phyloP scores from a whole-genome alignment of 768 basidiomycete species.

The Auricularia heimuer region DNA sequence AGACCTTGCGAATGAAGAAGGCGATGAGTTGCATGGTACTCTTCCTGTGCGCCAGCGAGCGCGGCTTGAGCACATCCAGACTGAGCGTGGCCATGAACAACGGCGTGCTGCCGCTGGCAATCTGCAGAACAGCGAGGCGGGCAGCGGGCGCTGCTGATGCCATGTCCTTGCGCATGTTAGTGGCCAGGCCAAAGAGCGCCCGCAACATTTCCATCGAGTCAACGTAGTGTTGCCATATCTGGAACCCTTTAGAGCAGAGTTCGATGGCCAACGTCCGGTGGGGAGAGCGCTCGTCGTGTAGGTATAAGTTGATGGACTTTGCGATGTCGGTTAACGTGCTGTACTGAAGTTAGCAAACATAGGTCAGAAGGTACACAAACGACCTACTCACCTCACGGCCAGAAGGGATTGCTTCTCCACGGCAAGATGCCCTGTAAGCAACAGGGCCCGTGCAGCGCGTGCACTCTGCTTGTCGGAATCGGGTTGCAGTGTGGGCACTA shows the following conservation, averaged over 20 bases:
- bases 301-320: slow-evolving; percentile 66
- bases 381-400: slow-evolving; percentile 46
- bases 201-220: slow-evolving; percentile 85
- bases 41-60: slow-evolving; percentile 66
- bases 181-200: slow-evolving; percentile 71
- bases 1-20: slow-evolving; percentile 83
- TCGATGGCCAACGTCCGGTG: slow-evolving; percentile 76
- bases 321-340: slow-evolving; percentile 79
- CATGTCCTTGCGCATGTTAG: slow-evolving; percentile 57
- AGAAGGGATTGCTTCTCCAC: slow-evolving; percentile 70
- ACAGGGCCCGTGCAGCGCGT: slow-evolving; percentile 58
- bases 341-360: slow-evolving; percentile 2
- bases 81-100: slow-evolving; percentile 92
- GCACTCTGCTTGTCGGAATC: slow-evolving; percentile 48
- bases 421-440: slow-evolving; percentile 76
- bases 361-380: not conserved
- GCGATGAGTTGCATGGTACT: slow-evolving; percentile 89
- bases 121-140: slow-evolving; percentile 70
- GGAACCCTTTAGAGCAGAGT: slow-evolving; percentile 82
- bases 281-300: slow-evolving; percentile 60
- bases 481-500: slow-evolving; percentile 56
- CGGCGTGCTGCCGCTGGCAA: slow-evolving; percentile 73
- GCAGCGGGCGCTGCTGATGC: slow-evolving; percentile 73
- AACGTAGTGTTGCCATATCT: slow-evolving; percentile 89
- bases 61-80: slow-evolving; percentile 72